Evolutionary conservation across 192 early-diverging fungal genomes (phyloP), one percentile per base, ranked within the genome.

Genomic region (Piromyces finnis): DNA sequence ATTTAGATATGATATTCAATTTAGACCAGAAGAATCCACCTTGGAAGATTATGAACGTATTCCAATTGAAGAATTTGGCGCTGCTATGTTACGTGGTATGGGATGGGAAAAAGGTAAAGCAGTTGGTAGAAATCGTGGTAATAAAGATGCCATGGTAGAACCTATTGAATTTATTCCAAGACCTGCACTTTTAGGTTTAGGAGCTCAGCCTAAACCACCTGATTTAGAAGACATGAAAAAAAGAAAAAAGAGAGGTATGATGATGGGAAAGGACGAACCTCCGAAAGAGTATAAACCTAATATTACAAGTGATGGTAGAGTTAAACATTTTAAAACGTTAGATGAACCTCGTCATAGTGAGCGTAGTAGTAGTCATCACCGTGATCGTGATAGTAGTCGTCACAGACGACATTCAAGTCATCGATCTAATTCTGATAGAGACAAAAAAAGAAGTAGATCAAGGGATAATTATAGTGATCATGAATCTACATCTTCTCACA

Each of bases 11-110:
- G 92, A 92, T 82, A 84, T 94, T 2, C 81, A 83, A 27, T 84
- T 85, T 14, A 87, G 92, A 29, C 92, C 93, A 4, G 91, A 92
- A 29, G 88, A 91, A 78, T 82, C 90, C 1, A 85, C 89, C 0
- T 82, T 94, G 78, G 92, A 93, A 5, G 92, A 93, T 80, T 97
- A 96, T 79, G 93, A 92, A 77, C 87, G 91, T 0, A 90, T 96
- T 2, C 94, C 96, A 7, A 91, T 97, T 1, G 94, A 96, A 78
- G 91, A 92, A 78, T 97, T 97, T 90, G 96, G 96, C 0, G 87
- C 87, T 3, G 95, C 95, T 0, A 85, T 96, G 81, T 84, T 97
- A 78, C 87, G 94, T 18, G 96, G 96, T 0, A 95, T 96, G 93
- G 96, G 96, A 1, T 96, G 95, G 94, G 90, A 89, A 68, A 90